Percentiles rank a stretch among this genome's conserved stretches.
Evolutionary conservation across 495 filamentous ascomycete species (phyloP).

Genomic region (Penicillium ochrochloron): DNA sequence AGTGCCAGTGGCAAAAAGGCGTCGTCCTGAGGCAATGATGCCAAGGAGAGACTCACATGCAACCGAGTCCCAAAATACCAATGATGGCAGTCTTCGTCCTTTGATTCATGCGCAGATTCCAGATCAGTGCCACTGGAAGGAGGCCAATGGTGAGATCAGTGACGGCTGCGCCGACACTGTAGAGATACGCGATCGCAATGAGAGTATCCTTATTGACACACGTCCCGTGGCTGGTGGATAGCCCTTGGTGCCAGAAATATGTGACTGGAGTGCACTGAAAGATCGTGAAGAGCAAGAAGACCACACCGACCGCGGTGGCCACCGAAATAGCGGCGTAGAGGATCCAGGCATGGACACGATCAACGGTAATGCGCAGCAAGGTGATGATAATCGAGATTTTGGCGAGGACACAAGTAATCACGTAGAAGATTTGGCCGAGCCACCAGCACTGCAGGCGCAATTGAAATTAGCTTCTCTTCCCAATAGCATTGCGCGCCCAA

Average conservation of each 20-base stretch:
- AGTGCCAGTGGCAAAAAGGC: constrained; percentile 1
- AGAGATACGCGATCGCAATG: constrained; percentile 39
- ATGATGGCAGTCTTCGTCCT: constrained; percentile 35
- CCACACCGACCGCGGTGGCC: constrained; percentile 27
- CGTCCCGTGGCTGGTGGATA: constrained; percentile 23
- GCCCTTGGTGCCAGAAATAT: constrained; percentile 39
- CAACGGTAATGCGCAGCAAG: constrained; percentile 42
- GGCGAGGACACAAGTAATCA: constrained; percentile 38
- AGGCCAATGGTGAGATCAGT: constrained; percentile 46
- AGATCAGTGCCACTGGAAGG: constrained; percentile 37
- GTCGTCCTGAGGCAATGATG: constrained; percentile 6
- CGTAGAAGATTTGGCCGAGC: constrained; percentile 41
- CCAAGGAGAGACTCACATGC: constrained; percentile 32
- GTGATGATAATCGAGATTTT: constrained; percentile 45
- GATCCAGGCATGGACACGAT: constrained; percentile 32
- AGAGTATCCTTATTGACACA: constrained; percentile 33
- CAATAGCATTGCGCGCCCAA: background rate
- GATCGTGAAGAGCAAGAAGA: constrained; percentile 42
- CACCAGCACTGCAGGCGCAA: constrained; percentile 33
- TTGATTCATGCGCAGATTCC: constrained; percentile 36
- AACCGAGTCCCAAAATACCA: constrained; percentile 39
- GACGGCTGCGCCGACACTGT: constrained; percentile 40
- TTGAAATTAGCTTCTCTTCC: background rate
- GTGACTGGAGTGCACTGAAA: constrained; percentile 42
- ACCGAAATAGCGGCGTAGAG: constrained; percentile 38